Evolutionary conservation across 164 flowering plant species (phyloP).

Genomic region (Vitis rotundifolia): DNA sequence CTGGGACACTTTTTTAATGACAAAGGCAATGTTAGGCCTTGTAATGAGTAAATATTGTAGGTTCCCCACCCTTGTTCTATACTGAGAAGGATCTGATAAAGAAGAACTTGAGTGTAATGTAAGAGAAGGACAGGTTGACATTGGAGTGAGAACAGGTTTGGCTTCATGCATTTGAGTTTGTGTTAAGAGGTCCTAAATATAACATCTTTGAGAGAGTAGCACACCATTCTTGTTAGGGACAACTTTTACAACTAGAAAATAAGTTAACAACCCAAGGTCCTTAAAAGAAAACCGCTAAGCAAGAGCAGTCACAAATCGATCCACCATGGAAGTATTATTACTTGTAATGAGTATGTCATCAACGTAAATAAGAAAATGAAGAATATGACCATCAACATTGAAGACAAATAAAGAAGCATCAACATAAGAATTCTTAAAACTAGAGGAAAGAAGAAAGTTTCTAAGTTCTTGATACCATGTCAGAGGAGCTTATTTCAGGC

Average conservation of each 20-base stretch:
- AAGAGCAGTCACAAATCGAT: not conserved
- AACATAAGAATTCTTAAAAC: not conserved
- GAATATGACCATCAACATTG: no score
- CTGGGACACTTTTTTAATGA: not conserved
- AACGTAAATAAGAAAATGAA: not conserved
- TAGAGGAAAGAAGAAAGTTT: not conserved
- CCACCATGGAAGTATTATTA: not conserved
- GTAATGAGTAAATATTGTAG: not conserved
- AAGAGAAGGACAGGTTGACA: not conserved
- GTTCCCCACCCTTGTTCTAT: no score
- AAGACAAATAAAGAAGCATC: not conserved
- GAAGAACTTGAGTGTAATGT: not conserved
- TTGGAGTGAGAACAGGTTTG: not conserved
- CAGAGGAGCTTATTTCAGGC: not conserved
- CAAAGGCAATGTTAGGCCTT: not conserved
- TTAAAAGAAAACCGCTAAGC: not conserved
- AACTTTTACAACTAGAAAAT: not conserved
- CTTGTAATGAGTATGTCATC: not conserved
- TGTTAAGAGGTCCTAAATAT: not conserved
- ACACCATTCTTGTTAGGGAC: not conserved
- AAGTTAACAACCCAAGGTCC: not conserved
- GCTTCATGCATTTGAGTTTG: not conserved
- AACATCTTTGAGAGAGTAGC: not conserved
- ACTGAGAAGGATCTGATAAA: not conserved
- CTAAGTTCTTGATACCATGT: not conserved